Conservation (phyloP, 1,284 basidiomycete genomes). For the Pseudozyma thailandica region DNA sequence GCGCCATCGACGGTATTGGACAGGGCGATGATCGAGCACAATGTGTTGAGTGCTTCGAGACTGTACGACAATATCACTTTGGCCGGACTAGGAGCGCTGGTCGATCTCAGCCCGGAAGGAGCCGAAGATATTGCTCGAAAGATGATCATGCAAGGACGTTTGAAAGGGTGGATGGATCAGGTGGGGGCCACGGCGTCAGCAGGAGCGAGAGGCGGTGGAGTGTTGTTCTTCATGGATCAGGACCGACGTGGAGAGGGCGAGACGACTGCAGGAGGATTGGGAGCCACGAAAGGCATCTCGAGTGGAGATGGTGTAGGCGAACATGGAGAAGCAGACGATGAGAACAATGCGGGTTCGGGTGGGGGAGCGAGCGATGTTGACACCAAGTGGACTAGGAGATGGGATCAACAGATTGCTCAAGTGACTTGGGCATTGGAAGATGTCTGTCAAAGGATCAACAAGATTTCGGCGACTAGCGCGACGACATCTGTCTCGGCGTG, state of each 20-base stretch:
- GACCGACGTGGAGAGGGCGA: constrained; percentile 34
- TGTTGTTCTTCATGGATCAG: constrained; percentile 85
- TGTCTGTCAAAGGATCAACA: constrained; percentile 48
- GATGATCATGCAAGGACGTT: constrained; percentile 94
- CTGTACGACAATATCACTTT: constrained; percentile 59
- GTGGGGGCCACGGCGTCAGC: constrained; percentile 70
- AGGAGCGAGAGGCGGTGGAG: constrained; percentile 70
- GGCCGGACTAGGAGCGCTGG: constrained; percentile 50
- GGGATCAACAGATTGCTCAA: constrained; percentile 52
- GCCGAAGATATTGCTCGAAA: constrained; percentile 92
- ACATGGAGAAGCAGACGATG: constrained; percentile 13
- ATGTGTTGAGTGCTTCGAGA: constrained; percentile 91
- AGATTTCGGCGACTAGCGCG: constrained; percentile 10
- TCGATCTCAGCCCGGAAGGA: constrained; percentile 71
- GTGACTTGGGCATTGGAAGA: constrained; percentile 49
- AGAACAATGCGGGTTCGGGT: constrained; percentile 8
- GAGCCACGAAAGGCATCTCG: constrained; percentile 19
- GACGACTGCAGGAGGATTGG: constrained; percentile 45
- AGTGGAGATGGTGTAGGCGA: constrained; percentile 3
- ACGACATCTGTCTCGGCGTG: constrained; percentile 5
- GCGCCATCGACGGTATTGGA: constrained; percentile 92
- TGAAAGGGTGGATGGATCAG: constrained; percentile 91
- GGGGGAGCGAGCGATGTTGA: constrained; percentile 27
- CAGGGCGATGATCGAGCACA: constrained; percentile 97
- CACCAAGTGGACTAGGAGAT: constrained; percentile 43